Evolutionary conservation across 768 basidiomycete genomes (phyloP).

Genomic region (Pulveroboletus sp.): DNA sequence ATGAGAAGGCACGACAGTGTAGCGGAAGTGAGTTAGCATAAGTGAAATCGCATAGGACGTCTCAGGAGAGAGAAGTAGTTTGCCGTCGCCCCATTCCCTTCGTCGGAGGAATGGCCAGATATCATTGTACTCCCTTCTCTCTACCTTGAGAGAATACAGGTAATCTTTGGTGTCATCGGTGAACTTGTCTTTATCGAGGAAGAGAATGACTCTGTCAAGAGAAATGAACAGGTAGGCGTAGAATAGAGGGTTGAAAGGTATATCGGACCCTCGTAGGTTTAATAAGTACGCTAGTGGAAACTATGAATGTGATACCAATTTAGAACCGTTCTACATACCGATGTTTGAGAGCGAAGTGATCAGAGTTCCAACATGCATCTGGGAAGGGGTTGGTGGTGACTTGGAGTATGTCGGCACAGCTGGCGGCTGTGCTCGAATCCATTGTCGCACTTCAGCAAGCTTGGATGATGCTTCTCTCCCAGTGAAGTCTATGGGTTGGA

Average conservation of each 20-base stretch:
- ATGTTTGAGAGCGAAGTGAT: constrained; percentile 67
- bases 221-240: constrained; percentile 80
- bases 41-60: constrained; percentile 81
- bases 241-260: constrained; percentile 91
- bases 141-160: constrained; percentile 52
- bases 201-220: constrained; percentile 57
- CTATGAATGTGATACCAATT: constrained; percentile 1
- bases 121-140: constrained; percentile 64
- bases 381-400: constrained; percentile 50
- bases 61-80: constrained; percentile 67
- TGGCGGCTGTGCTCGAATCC: constrained; percentile 60
- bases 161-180: constrained; percentile 54
- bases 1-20: constrained; percentile 64
- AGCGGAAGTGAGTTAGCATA: constrained; percentile 79
- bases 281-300: constrained; percentile 65
- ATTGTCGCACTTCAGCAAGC: constrained; percentile 61
- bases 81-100: constrained; percentile 76
- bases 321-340: constrained; percentile 38
- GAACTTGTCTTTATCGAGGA: constrained; percentile 69
- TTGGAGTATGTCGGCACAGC: constrained; percentile 61
- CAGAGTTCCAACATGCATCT: constrained; percentile 64
- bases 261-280: constrained; percentile 85
- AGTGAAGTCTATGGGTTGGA: constrained; percentile 69
- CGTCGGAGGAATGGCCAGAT: constrained; percentile 74
- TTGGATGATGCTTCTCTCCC: constrained; percentile 65